Base-by-base conservation (phyloP, 257 asterid species). In the Agastache rugosa region DNA sequence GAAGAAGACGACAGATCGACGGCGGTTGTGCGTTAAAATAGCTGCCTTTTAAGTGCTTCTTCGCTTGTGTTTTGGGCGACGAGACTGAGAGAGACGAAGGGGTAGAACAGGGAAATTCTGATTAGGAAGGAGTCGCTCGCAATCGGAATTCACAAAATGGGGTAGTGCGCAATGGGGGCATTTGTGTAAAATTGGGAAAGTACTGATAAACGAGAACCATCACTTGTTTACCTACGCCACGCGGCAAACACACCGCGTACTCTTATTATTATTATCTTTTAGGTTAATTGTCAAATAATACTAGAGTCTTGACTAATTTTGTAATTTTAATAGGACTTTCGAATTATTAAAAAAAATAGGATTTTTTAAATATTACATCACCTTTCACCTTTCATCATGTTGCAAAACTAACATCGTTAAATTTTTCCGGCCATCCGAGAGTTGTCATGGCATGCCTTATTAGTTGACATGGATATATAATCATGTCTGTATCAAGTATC, bases 1-100 rank as follows among this genome's bases (percentile, higher is more conserved):
- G 5, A 55, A 25, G 62, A 73, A 44, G 63, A 20, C 45, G 63
- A 27, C 65, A 73, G 83, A 84, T 81, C 83, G 79, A 76, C 65
- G 66, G 71, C 66, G 76, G 42, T 53, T 56, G 60, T 55, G 58
- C 45, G 37, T 39, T 12, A 63, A 55, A 60, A 45, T 35, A 42
- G 65, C 42, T 17, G 74, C n/a, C 17, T 20, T 17, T 29, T 16
- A 5, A 55, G 69, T 72, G 68, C 75, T 72, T 31, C 3, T 8
- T 80, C 72, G 88, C 83, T 80, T 81, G 80, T 63, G 75, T 72
- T 75, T 75, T 75, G 88, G 82, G 83, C 70, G 75, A 84, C 67
- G 61, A 71, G 81, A 77, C 77, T 61, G 67, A 54, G 68, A 11
- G 44, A 39, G 62, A 29, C 29, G 65, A n/a, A 37, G 75, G 75